Conservation (phyloP, 2,329 filamentous ascomycete species). For the Didymella pinodella region DNA sequence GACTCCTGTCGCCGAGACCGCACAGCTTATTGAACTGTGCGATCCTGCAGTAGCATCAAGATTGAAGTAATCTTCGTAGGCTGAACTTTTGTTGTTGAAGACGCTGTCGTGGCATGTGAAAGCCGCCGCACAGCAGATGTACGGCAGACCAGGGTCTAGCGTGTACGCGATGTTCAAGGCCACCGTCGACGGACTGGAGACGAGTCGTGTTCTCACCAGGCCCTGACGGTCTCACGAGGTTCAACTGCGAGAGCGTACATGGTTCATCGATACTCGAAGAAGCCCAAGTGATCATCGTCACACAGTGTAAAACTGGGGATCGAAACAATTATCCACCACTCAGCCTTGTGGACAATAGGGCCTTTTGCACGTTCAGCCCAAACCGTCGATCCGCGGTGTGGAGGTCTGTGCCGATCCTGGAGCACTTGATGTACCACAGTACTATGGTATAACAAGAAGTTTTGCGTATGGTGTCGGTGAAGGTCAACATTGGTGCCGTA, state of each 20-base stretch:
- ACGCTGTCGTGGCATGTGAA: conserved; percentile 26
- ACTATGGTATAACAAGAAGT: background rate
- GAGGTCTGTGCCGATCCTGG: conserved; percentile 3
- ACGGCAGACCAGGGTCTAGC: conserved; percentile 25
- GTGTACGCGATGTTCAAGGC: conserved; percentile 26
- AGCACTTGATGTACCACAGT: background rate
- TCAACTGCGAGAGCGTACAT: background rate
- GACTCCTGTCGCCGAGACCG: conserved; percentile 2
- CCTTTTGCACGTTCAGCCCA: background rate
- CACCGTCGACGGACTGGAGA: conserved; percentile 14
- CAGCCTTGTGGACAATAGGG: background rate
- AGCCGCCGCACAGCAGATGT: conserved; percentile 13
- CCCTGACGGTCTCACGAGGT: background rate
- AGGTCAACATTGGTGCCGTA: conserved; percentile 13
- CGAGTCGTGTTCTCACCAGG: conserved; percentile 21
- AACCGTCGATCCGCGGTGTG: background rate
- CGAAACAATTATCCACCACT: conserved; percentile 13
- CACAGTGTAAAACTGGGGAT: background rate
- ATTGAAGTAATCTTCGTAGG: background rate
- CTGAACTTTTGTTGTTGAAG: conserved; percentile 1
- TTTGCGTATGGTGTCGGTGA: background rate
- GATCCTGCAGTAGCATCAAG: background rate
- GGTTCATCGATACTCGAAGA: background rate
- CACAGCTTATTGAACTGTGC: background rate
- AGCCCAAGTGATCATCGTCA: conserved; percentile 1